Evolutionary conservation across 495 filamentous ascomycete species (phyloP).

Genomic region (Alectoria sarmentosa): DNA sequence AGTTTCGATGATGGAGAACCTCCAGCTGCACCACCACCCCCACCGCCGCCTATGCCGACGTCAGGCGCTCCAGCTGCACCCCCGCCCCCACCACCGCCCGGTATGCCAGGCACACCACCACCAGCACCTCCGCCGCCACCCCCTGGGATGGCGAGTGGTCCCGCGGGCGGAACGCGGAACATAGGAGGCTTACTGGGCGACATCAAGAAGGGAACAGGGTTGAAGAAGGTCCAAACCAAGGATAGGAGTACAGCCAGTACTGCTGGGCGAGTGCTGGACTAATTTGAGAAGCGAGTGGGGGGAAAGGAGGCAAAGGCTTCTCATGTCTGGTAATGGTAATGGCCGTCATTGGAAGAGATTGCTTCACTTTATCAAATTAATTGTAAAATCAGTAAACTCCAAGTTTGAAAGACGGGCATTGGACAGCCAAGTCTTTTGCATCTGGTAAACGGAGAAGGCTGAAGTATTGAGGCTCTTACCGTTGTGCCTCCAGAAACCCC

Average conservation of each 20-base stretch:
- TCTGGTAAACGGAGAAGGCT: no score
- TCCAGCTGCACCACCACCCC: conserved; percentile 19
- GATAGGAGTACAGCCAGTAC: conserved; percentile 66
- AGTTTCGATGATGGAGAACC: conserved; percentile 23
- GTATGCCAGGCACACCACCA: conserved; percentile 28
- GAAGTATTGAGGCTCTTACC: no score
- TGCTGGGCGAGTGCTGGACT: conserved; percentile 63
- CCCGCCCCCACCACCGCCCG: conserved; percentile 33
- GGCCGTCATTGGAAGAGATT: neutral
- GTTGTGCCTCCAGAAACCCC: no score
- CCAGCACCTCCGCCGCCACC: conserved; percentile 46
- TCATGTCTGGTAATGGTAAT: neutral
- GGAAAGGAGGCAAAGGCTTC: neutral
- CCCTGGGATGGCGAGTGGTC: conserved; percentile 33
- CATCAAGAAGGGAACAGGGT: conserved; percentile 67
- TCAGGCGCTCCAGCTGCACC: conserved; percentile 32
- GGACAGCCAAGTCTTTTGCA: neutral
- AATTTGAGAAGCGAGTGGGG: neutral
- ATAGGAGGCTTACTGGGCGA: conserved; percentile 65
- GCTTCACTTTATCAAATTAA: neutral
- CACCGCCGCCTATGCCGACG: conserved; percentile 37
- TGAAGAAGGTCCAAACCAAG: conserved; percentile 79
- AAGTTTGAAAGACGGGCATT: neutral
- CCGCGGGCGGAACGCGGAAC: conserved; percentile 31
- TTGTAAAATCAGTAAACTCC: neutral